These are phyloP conservation scores for Lomentospora prolificans DNA, from an alignment of 2,329 filamentous ascomycete species.

Conservation along the genomic window DNA sequence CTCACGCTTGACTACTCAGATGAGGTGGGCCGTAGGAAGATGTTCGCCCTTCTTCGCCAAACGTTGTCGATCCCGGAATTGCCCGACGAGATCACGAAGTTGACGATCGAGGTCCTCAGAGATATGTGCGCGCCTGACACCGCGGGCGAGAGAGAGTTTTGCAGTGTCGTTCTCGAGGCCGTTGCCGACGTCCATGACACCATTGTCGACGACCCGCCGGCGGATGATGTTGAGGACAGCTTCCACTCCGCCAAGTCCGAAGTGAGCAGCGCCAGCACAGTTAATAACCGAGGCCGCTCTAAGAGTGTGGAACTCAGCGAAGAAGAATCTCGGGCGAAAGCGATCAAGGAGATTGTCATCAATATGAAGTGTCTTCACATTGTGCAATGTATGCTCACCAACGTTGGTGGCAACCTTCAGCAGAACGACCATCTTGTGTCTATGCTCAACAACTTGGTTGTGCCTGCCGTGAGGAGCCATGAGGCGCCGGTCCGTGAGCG, in stretches of 20 bases:
- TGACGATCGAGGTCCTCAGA: constrained; percentile 72
- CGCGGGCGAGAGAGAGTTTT: constrained; percentile 72
- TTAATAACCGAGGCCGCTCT: constrained; percentile 33
- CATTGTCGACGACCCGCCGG: constrained; percentile 61
- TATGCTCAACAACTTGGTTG: constrained; percentile 96
- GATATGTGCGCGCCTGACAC: constrained; percentile 69
- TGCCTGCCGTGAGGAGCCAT: constrained; percentile 87
- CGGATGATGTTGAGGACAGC: constrained; percentile 53
- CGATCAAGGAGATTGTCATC: constrained; percentile 83
- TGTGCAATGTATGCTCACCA: constrained; percentile 93
- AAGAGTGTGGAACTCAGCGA: constrained; percentile 40
- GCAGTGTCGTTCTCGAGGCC: constrained; percentile 78
- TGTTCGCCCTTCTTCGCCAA: constrained; percentile 85
- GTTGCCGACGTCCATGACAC: constrained; percentile 96
- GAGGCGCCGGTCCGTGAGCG: constrained; percentile 88
- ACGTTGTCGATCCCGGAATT: constrained; percentile 77
- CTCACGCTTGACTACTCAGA: constrained; percentile 94
- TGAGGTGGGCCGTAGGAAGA: constrained; percentile 87
- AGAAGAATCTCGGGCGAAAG: constrained; percentile 62
- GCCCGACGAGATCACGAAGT: constrained; percentile 85
- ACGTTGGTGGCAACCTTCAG: constrained; percentile 79
- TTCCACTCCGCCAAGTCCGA: constrained; percentile 92
- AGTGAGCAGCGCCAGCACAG: constrained; percentile 56
- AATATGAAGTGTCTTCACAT: constrained; percentile 99
- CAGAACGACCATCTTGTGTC: constrained; percentile 84